Conservation (phyloP, 2,329 filamentous ascomycete species). For the Hypoxylon sp. region DNA sequence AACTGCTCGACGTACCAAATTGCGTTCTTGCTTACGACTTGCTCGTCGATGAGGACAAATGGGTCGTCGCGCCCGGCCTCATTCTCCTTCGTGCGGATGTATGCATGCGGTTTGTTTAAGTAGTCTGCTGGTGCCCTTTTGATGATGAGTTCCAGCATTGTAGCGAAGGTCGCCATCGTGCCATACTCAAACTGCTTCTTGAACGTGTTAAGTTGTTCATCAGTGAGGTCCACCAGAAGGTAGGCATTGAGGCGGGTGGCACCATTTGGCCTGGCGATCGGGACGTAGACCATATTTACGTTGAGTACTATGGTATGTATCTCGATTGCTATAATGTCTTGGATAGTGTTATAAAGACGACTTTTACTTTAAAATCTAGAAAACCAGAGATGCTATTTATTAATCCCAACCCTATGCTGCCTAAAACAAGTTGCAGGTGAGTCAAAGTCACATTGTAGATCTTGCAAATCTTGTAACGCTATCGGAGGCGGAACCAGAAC, state of each 20-base stretch:
- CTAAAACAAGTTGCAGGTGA: too few relatives aligned
- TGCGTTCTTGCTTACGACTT: slow-evolving; percentile 12
- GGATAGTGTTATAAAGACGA: too few relatives aligned
- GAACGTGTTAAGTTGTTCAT: slow-evolving; percentile 23
- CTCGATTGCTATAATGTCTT: too few relatives aligned
- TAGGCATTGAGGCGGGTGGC: slow-evolving; percentile 23
- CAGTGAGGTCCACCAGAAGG: slow-evolving; percentile 19
- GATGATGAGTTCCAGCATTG: slow-evolving; percentile 38
- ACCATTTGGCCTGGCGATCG: not conserved
- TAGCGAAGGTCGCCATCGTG: slow-evolving; percentile 30
- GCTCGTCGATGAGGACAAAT: slow-evolving; percentile 38
- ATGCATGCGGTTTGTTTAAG: slow-evolving; percentile 29
- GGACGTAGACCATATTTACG: slow-evolving; percentile 23
- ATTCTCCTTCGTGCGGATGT: slow-evolving; percentile 36
- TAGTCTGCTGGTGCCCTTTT: slow-evolving; percentile 34
- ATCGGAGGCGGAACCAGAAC: too few relatives aligned
- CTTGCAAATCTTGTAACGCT: too few relatives aligned
- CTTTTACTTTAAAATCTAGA: too few relatives aligned
- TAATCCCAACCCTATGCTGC: too few relatives aligned
- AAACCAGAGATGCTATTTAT: too few relatives aligned
- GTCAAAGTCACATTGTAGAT: too few relatives aligned
- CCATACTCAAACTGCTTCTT: slow-evolving; percentile 38
- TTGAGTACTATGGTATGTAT: too few relatives aligned
- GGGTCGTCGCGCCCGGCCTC: slow-evolving; percentile 28
- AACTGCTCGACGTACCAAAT: slow-evolving; percentile 39